phyloP scores from a whole-genome alignment of 805 yeast genomes.

The Candida patagonica region DNA sequence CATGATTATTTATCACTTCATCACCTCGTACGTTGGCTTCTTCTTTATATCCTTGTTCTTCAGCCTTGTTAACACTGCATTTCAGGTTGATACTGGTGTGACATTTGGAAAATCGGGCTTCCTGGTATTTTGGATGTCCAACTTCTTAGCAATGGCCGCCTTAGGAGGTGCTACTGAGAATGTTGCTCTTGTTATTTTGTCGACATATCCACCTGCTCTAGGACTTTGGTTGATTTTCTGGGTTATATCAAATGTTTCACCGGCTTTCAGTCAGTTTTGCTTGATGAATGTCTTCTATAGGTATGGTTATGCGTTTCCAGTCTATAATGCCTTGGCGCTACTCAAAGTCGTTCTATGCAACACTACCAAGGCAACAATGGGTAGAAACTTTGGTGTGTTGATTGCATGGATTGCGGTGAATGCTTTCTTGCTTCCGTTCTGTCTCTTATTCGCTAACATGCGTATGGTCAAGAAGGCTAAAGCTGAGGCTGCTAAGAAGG shows the following conservation, averaged over 20 bases:
- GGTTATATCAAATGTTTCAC: conserved; percentile 60
- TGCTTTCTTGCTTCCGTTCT: conserved; percentile 5
- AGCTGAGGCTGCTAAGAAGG: neutral
- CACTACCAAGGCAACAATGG: conserved; percentile 47
- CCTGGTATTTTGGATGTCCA: conserved; percentile 62
- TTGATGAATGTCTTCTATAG: conserved; percentile 48
- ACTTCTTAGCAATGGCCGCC: conserved; percentile 61
- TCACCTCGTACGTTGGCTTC: conserved; percentile 43
- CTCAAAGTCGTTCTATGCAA: conserved; percentile 50
- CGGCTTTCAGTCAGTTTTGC: conserved; percentile 59
- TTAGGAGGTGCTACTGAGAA: conserved; percentile 72
- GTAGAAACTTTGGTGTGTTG: conserved; percentile 51
- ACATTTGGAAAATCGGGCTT: conserved; percentile 65
- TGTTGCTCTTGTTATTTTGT: conserved; percentile 41
- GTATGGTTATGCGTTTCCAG: conserved; percentile 61
- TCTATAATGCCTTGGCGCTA: conserved; percentile 55
- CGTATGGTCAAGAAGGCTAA: conserved; percentile 3
- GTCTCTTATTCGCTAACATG: conserved; percentile 2
- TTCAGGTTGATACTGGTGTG: conserved; percentile 49
- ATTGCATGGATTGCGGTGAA: conserved; percentile 52
- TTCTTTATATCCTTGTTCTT: conserved; percentile 49
- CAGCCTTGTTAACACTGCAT: conserved; percentile 56
- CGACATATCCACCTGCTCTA: conserved; percentile 49
- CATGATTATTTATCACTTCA: conserved; percentile 44
- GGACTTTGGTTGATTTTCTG: conserved; percentile 68